Base-by-base conservation (phyloP, 2,329 filamentous ascomycete genomes). In the Verticillium longisporum region DNA sequence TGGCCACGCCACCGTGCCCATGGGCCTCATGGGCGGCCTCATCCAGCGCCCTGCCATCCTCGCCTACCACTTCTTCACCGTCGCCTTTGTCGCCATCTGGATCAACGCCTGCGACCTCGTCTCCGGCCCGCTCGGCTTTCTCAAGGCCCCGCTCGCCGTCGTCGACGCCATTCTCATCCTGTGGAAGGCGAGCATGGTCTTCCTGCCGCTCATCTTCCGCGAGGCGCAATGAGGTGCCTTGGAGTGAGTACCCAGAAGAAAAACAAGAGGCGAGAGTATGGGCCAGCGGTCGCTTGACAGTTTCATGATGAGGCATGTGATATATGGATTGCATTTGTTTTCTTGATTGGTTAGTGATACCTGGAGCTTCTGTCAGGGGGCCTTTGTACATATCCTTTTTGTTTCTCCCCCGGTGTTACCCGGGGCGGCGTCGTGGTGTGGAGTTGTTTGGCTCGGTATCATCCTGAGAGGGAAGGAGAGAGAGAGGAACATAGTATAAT, bases 11-110 rank as follows among this genome's bases (percentile, higher is more conserved):
- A 86, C 90, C 64, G 92, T 90, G 37, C 95, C 95, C 2, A 87
- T 89, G 55, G 90, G 90, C 34, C 79, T 99, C 62, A 81, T 99
- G 9, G 91, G 86, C 9, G 95, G 92, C 14, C 83, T 98, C 61
- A 88, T 96, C 66, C 84, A 88, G 57, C 84, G 87, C 60, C 95
- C 95, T 0, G 74, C 87, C 58, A 83, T 92, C 45, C 85, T 99
- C 45, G 88, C 95, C 68, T 90, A 89, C 72, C 95, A 99, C 76
- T 99, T 99, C 79, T 99, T 97, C 77, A 85, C 88, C 33, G 95
- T 99, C 36, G 95, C 95, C 2, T 87, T 98, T 67, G 84, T 96
- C 66, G 87, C 89, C 32, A 92, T 98, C 66, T 96, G 90, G 89
- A 70, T 87, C 63, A 77, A 82, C 63, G 70, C 70, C 4, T 67